Percentiles rank a stretch among this genome's conserved stretches.
Conservation (phyloP, 371 early-diverging fungal genomes). For the Umbelopsis sp. region DNA sequence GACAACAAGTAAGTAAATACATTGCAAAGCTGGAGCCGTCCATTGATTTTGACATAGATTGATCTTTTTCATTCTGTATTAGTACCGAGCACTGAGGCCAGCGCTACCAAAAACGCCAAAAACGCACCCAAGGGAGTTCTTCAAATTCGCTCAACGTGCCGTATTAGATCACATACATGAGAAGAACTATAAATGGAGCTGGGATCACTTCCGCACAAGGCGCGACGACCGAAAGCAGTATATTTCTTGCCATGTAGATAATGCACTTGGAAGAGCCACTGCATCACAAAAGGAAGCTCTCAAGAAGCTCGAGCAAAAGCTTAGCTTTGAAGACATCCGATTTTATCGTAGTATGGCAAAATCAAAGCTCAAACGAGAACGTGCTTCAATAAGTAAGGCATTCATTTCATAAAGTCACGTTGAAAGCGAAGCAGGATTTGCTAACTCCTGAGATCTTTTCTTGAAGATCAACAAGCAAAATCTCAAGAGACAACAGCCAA, state of each 20-base stretch:
- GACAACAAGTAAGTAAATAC: constrained; percentile 35
- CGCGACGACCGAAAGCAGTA: constrained; percentile 85
- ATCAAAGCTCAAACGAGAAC: constrained; percentile 72
- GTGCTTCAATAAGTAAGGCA: constrained; percentile 64
- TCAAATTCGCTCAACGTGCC: constrained; percentile 80
- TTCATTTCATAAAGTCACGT: background rate
- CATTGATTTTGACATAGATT: background rate
- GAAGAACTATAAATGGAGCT: constrained; percentile 81
- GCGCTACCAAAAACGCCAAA: constrained; percentile 74
- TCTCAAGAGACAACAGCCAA: constrained; percentile 32
- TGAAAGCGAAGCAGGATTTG: too few species aligned
- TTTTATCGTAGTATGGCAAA: constrained; percentile 88
- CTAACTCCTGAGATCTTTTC: background rate
- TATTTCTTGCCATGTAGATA: constrained; percentile 75
- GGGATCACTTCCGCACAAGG: constrained; percentile 84
- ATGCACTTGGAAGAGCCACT: constrained; percentile 57
- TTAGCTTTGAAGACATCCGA: constrained; percentile 89
- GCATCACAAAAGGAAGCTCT: constrained; percentile 63
- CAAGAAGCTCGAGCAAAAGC: constrained; percentile 72
- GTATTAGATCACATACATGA: constrained; percentile 89
- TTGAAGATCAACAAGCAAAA: constrained; percentile 30
- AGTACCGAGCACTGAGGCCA: constrained; percentile 88
- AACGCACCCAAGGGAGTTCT: constrained; percentile 83
- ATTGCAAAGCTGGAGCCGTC: too few species aligned
- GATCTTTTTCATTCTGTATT: background rate